Evolutionary conservation across 2,329 filamentous ascomycete genomes (phyloP).

Genomic region (Apiospora aurea): DNA sequence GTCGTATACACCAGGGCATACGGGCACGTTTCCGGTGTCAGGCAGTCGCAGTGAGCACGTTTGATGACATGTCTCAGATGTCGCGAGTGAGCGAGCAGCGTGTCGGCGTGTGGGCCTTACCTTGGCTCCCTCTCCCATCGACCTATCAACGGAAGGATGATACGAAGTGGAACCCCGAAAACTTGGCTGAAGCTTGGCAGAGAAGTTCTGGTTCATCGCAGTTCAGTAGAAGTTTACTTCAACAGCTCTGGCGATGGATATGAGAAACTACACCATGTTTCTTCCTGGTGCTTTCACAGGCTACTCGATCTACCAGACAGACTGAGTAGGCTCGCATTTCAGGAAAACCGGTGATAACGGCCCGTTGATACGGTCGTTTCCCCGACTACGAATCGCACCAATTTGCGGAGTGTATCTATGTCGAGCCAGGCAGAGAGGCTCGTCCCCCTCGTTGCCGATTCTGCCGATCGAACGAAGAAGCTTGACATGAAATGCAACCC

Average conservation of each 20-base stretch:
- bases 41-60: conserved; percentile 2
- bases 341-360: neutral
- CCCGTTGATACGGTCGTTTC: neutral
- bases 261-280: neutral
- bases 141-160: neutral
- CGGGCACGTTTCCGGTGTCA: conserved; percentile 8
- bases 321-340: neutral
- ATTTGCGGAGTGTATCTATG: conserved; percentile 13
- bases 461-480: conserved; percentile 27
- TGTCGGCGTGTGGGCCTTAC: neutral
- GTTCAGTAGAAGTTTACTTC: neutral
- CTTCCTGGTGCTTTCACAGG: neutral
- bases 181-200: neutral
- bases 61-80: conserved; percentile 21
- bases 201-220: neutral
- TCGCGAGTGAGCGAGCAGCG: neutral
- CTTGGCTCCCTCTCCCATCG: neutral
- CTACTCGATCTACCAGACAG: neutral
- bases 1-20: conserved; percentile 7
- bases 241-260: neutral
- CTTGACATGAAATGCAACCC: conserved; percentile 25
- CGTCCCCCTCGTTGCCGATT: conserved; percentile 13
- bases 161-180: neutral
- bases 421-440: neutral
- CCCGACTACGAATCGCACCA: neutral